Evolutionary conservation across 306 rosid species (phyloP).

Genomic region (Luffa acutangula): DNA sequence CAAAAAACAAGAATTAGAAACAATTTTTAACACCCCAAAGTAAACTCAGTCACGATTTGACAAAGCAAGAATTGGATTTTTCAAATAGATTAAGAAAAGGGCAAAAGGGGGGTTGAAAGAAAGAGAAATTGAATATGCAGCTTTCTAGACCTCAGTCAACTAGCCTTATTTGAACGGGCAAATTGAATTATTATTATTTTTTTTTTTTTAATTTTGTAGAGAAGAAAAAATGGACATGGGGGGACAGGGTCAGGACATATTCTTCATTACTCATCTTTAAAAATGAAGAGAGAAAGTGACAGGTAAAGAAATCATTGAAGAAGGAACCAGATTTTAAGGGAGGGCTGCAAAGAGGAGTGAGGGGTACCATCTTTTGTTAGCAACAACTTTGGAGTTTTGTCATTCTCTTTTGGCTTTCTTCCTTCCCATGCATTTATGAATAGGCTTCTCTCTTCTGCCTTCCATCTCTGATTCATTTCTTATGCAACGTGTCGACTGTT

Average conservation of each 20-base stretch:
- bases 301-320: background rate
- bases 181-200: background rate
- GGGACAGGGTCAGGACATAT: background rate
- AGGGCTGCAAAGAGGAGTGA: background rate
- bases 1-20: background rate
- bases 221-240: background rate
- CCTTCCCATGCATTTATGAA: background rate
- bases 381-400: constrained; percentile 3
- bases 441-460: background rate
- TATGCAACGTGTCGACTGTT: background rate
- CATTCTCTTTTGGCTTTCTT: background rate
- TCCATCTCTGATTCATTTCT: background rate
- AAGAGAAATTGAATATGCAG: background rate
- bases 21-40: background rate
- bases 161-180: background rate
- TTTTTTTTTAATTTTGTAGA: background rate
- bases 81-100: background rate
- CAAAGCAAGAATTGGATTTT: background rate
- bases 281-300: background rate
- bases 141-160: background rate
- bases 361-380: background rate
- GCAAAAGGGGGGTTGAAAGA: background rate
- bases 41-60: background rate
- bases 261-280: background rate
- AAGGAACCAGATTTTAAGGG: background rate